phyloP scores from a whole-genome alignment of 2,329 filamentous ascomycete species.

The Penicillium sclerotiorum region DNA sequence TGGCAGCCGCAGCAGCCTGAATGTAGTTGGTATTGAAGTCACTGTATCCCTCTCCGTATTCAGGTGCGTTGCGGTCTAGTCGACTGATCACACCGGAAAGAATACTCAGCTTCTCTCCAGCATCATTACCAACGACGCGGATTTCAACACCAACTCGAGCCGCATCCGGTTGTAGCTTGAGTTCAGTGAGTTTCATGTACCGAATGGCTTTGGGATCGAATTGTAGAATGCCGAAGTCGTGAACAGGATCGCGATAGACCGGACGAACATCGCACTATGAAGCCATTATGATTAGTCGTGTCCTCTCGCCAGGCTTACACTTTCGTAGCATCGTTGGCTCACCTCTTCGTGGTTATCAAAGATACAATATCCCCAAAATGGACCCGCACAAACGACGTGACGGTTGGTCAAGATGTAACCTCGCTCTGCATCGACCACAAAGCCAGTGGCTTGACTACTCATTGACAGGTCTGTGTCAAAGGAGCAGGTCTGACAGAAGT shows the following conservation, averaged over 20 bases:
- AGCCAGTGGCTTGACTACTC: conserved; percentile 94
- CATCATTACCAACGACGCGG: conserved; percentile 96
- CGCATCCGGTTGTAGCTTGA: conserved; percentile 80
- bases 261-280: conserved; percentile 86
- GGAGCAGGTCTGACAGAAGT: conserved; percentile 96
- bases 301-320: no score
- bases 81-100: conserved; percentile 96
- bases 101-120: conserved; percentile 97
- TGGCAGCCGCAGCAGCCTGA: conserved; percentile 94
- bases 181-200: conserved; percentile 86
- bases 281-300: neutral
- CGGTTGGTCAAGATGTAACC: conserved; percentile 88
- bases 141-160: conserved; percentile 91
- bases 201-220: conserved; percentile 96
- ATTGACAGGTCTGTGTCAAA: conserved; percentile 97
- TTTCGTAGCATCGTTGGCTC: conserved; percentile 21
- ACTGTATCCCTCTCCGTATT: conserved; percentile 96
- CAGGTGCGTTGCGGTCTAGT: conserved; percentile 92
- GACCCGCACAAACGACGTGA: conserved; percentile 92
- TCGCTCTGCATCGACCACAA: conserved; percentile 91
- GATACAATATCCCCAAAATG: conserved; percentile 97
- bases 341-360: conserved; percentile 96
- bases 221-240: conserved; percentile 95
- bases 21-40: conserved; percentile 98
- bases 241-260: conserved; percentile 95